phyloP scores from a whole-genome alignment of 805 yeast species.

The Saturnispora saitoi region DNA sequence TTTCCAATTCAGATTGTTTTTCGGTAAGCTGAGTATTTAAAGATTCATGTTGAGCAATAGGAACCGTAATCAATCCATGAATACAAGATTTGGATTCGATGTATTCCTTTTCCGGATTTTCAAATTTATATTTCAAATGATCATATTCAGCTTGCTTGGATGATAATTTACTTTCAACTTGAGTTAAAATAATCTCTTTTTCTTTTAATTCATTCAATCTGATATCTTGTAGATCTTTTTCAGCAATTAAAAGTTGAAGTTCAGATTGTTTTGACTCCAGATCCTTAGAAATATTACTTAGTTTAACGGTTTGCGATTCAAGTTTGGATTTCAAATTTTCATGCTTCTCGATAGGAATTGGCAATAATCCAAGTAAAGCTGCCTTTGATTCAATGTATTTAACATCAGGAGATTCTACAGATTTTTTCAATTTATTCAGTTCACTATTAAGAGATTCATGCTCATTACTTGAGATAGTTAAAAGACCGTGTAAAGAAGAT shows the following conservation, averaged over 20 bases:
- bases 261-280: not conserved
- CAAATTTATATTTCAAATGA: not conserved
- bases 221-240: not conserved
- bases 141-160: conserved; percentile 5
- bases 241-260: conserved; percentile 1
- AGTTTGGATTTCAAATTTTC: conserved; percentile 9
- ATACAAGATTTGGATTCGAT: conserved; percentile 24
- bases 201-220: conserved; percentile 2
- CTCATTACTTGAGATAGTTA: conserved; percentile 17
- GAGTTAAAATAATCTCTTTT: not conserved
- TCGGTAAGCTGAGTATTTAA: conserved; percentile 8
- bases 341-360: conserved; percentile 22
- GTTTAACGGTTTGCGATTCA: not conserved
- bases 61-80: conserved; percentile 26
- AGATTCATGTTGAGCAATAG: conserved; percentile 10
- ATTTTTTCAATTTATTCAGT: conserved; percentile 9
- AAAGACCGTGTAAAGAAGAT: conserved; percentile 24
- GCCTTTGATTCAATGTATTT: conserved; percentile 27
- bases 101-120: conserved; percentile 12
- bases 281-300: not conserved
- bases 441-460: not conserved
- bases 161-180: not conserved
- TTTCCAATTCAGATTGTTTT: conserved; percentile 1
- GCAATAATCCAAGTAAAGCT: conserved; percentile 19
- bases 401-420: conserved; percentile 27